Evolutionary conservation across 768 basidiomycete genomes (phyloP), one percentile per base, ranked within the genome.

Genomic region (Mycena capillaripes): DNA sequence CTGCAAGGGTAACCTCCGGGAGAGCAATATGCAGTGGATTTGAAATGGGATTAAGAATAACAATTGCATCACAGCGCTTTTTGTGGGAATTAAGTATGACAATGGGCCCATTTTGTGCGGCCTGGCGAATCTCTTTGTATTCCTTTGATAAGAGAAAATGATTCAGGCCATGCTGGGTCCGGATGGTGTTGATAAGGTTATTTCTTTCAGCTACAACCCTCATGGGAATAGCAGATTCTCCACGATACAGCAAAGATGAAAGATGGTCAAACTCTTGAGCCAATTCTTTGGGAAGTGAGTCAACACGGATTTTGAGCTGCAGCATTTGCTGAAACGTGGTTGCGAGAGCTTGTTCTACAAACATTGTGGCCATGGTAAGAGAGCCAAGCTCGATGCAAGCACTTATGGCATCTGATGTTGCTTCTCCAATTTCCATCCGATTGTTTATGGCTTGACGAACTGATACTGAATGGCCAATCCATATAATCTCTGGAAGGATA

Each of bases 241-340:
- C 52, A 29, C 29, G 16, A 19, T 53, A 53, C 1, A 53, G 52
- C 29, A 30, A 14, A 29, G 16, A 29, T 29, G 52, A 53, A 44
- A 44, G 42, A 17, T 14, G 16, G 14, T 44, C 16, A 7, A 44
- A 44, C 6, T 17, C 19, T 7, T 17, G 16, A 3, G 42, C 42
- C 6, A 17, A 21, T 2, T 44, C n/a, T n/a, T n/a, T n/a, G n/a
- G n/a, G 14, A 21, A 17, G 19, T 6, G 42, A 17, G 19, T 17
- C 3, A 3, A 17, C 19, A 6, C 19, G 7, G 42, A 44, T 6
- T 17, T 44, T 53, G 9, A 53, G 52, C 29, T 53, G 52, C 5
- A 53, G 52, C 27, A 53, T 53, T 53, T 53, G 52, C 52, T 53
- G 52, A 30, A 53, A 53, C 30, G 29, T 53, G 16, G 52, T 53